Conservation (phyloP, 1,284 basidiomycete genomes). For the Ceratobasidium theobromae region DNA sequence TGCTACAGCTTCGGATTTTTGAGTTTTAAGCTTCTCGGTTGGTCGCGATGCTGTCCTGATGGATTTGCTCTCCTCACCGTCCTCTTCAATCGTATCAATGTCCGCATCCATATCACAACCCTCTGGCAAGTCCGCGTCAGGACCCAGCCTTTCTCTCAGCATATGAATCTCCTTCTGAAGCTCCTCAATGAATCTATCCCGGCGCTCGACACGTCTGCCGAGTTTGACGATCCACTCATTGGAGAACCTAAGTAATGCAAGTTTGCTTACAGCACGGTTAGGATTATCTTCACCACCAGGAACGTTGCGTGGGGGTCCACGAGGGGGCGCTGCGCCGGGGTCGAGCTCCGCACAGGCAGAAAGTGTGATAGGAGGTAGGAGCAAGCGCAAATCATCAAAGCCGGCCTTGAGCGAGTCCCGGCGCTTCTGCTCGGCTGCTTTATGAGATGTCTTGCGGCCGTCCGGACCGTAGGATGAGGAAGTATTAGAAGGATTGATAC, state of each 20-base stretch:
- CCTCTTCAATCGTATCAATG: constrained; percentile 32
- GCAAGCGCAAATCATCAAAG: constrained; percentile 87
- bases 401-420: constrained; percentile 94
- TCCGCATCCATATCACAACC: constrained; percentile 33
- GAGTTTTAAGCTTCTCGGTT: constrained; percentile 27
- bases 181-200: constrained; percentile 77
- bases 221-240: constrained; percentile 84
- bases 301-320: constrained; percentile 73
- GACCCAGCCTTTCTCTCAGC: constrained; percentile 48
- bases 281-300: constrained; percentile 79
- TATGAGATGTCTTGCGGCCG: constrained; percentile 88
- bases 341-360: constrained; percentile 65
- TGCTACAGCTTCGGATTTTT: not conserved
- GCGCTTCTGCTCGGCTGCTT: constrained; percentile 95
- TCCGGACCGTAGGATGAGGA: constrained; percentile 38
- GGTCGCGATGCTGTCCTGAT: constrained; percentile 24
- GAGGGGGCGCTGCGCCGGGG: constrained; percentile 81
- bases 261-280: constrained; percentile 93
- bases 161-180: constrained; percentile 70
- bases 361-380: constrained; percentile 83
- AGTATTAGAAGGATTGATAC: constrained; percentile 15
- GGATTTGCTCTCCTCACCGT: constrained; percentile 28
- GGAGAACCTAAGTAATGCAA: constrained; percentile 85
- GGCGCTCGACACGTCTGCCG: constrained; percentile 74
- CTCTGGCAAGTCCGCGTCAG: constrained; percentile 8